Conservation (phyloP, 2,329 filamentous ascomycete genomes). For the Beauveria brongniartii region DNA sequence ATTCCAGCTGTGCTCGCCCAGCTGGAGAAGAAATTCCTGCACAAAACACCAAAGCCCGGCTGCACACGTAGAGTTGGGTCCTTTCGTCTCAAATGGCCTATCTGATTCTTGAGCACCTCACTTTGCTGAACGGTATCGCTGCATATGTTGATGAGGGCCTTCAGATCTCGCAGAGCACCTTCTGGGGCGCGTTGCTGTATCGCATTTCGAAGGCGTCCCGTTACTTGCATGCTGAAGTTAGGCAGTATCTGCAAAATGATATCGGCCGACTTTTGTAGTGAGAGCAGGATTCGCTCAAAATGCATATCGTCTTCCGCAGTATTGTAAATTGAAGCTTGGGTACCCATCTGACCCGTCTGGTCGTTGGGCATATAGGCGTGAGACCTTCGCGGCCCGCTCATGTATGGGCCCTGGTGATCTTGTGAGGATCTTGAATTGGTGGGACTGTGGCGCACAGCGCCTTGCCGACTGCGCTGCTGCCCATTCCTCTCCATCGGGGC, state of each 20-base stretch:
- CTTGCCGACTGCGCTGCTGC: slow-evolving; percentile 25
- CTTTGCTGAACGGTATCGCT: slow-evolving; percentile 63
- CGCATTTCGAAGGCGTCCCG: slow-evolving; percentile 53
- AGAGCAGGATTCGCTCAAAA: slow-evolving; percentile 77
- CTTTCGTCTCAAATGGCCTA: slow-evolving; percentile 76
- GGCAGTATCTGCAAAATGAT: slow-evolving; percentile 66
- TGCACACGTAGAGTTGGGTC: slow-evolving; percentile 67
- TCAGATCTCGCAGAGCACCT: slow-evolving; percentile 58
- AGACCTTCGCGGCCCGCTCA: slow-evolving; percentile 38
- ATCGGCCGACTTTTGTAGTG: slow-evolving; percentile 65
- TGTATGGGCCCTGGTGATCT: slow-evolving; percentile 36
- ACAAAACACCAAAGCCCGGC: slow-evolving; percentile 57
- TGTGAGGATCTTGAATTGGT: slow-evolving; percentile 35
- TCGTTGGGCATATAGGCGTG: slow-evolving; percentile 2
- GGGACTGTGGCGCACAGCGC: slow-evolving; percentile 37
- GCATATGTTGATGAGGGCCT: slow-evolving; percentile 62
- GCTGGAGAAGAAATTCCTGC: slow-evolving; percentile 63
- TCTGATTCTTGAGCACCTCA: slow-evolving; percentile 60
- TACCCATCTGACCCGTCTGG: not conserved
- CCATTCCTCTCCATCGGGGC: slow-evolving; percentile 7
- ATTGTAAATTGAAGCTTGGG: not conserved
- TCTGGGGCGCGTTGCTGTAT: slow-evolving; percentile 52
- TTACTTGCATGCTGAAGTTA: slow-evolving; percentile 58
- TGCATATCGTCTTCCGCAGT: slow-evolving; percentile 62
- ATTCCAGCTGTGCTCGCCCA: slow-evolving; percentile 59